These are phyloP conservation scores for Ogataea naganishii DNA, from an alignment of 805 yeast species.

Conservation along the genomic window DNA sequence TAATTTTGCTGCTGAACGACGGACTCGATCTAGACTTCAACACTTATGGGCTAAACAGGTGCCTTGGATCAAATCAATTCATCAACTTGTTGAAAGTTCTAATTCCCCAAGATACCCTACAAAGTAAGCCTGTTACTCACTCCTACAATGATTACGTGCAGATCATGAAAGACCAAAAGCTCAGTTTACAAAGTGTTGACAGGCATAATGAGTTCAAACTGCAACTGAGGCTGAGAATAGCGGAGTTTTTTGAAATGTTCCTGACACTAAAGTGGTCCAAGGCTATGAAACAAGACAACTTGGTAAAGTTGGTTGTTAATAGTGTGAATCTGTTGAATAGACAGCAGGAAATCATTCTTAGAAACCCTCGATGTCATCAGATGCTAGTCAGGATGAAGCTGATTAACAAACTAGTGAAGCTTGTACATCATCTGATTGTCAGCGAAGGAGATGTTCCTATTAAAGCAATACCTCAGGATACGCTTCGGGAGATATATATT, in stretches of 20 bases:
- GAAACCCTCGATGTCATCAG: constrained; percentile 34
- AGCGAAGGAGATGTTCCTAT: constrained; percentile 21
- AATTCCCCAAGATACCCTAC: constrained; percentile 23
- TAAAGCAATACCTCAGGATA: constrained; percentile 15
- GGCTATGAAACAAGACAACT: constrained; percentile 13
- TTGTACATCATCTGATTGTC: constrained; percentile 25
- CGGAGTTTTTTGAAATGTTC: constrained; percentile 39
- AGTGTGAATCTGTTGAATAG: constrained; percentile 34
- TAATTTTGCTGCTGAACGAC: constrained; percentile 21
- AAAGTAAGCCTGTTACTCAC: constrained; percentile 15
- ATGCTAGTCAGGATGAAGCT: constrained; percentile 29
- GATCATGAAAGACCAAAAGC: constrained; percentile 4
- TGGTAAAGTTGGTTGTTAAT: constrained; percentile 28
- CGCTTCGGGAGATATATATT: constrained; percentile 22
- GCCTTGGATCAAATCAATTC: constrained; percentile 42
- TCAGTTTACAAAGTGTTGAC: constrained; percentile 10
- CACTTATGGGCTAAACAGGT: constrained; percentile 45
- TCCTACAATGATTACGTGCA: constrained; percentile 17
- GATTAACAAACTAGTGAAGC: constrained; percentile 30
- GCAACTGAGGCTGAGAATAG: constrained; percentile 34
- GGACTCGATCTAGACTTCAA: constrained; percentile 35
- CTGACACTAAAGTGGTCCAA: constrained; percentile 19
- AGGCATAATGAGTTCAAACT: constrained; percentile 33
- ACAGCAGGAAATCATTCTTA: constrained; percentile 38
- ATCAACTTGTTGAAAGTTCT: constrained; percentile 31